Percentiles rank a stretch among this genome's conserved stretches.
Conservation (phyloP, 768 basidiomycete species). For the Lentinus tigrinus region DNA sequence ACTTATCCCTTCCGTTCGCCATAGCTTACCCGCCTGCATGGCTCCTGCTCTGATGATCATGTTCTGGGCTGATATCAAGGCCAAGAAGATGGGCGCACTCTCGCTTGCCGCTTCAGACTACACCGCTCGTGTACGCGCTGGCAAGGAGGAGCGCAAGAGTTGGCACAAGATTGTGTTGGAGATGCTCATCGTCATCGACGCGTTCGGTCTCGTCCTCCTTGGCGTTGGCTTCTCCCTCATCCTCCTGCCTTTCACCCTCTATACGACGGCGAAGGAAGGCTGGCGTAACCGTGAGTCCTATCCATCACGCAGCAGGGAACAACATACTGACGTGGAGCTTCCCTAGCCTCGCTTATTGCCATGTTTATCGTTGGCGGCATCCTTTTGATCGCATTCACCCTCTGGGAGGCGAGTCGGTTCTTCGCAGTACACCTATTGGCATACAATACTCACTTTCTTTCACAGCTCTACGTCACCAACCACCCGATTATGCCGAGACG, state of each 20-base stretch:
- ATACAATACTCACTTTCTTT: no score
- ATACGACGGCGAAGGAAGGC: conserved; percentile 4
- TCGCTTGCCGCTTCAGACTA: not conserved
- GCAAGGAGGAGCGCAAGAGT: not conserved
- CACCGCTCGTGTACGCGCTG: not conserved
- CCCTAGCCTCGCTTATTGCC: conserved; percentile 21
- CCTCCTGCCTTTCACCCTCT: conserved; percentile 20
- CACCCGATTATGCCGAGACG: conserved; percentile 29
- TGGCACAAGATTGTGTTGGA: not conserved
- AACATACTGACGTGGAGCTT: conserved; percentile 17
- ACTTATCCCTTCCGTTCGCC: no score
- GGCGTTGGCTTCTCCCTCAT: conserved; percentile 16
- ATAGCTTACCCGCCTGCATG: not conserved
- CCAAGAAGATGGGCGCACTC: not conserved
- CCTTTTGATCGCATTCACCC: conserved; percentile 16
- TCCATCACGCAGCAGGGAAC: not conserved
- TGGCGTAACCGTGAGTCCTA: conserved; percentile 19
- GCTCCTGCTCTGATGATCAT: not conserved
- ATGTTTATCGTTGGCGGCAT: conserved; percentile 23
- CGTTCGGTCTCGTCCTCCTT: conserved; percentile 19
- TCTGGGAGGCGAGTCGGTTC: conserved; percentile 19
- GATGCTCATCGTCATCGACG: conserved; percentile 17
- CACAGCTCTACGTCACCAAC: conserved; percentile 16
- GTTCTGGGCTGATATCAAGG: not conserved
- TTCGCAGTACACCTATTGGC: no score